These are phyloP conservation scores for Naematelia aurantialba DNA, from an alignment of 768 basidiomycete species.

Conservation along the genomic window DNA sequence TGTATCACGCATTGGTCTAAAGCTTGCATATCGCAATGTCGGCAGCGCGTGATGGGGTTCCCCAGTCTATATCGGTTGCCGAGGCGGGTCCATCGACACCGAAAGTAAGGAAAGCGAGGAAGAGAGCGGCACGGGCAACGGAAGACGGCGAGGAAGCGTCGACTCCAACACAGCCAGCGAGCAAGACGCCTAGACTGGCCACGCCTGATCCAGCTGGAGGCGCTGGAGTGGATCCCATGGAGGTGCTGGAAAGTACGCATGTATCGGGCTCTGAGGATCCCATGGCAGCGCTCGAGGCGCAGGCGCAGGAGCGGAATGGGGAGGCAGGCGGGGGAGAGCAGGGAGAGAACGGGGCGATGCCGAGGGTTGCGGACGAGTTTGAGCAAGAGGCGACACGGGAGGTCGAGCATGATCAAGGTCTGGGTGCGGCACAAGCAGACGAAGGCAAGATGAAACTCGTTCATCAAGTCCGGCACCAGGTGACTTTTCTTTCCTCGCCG, in stretches of 20 bases:
- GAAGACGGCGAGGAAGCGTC: conserved; percentile 1
- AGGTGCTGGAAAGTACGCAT: conserved; percentile 20
- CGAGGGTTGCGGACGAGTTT: conserved; percentile 86
- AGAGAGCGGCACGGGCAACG: conserved; percentile 1
- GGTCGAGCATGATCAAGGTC: conserved; percentile 79
- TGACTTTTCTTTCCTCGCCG: conserved; percentile 4
- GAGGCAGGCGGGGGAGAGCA: conserved; percentile 15
- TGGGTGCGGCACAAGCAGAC: conserved; percentile 59
- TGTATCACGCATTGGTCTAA: background rate
- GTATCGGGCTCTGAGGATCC: conserved; percentile 17
- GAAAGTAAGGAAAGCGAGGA: conserved; percentile 8
- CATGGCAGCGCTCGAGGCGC: conserved; percentile 20
- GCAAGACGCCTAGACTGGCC: conserved; percentile 20
- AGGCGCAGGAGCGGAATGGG: conserved; percentile 10
- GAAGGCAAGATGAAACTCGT: conserved; percentile 51
- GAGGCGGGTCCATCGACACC: conserved; percentile 5
- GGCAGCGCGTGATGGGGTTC: background rate
- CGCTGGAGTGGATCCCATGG: conserved; percentile 28
- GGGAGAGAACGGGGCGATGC: conserved; percentile 53
- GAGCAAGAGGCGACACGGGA: conserved; percentile 91
- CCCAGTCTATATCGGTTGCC: background rate
- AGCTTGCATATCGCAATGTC: background rate
- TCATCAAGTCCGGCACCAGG: conserved; percentile 49
- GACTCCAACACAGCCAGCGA: background rate
- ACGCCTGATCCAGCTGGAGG: conserved; percentile 4